These are phyloP conservation scores for Coemansia sp. DNA, from an alignment of 192 early-diverging fungal species.

Conservation along the genomic window DNA sequence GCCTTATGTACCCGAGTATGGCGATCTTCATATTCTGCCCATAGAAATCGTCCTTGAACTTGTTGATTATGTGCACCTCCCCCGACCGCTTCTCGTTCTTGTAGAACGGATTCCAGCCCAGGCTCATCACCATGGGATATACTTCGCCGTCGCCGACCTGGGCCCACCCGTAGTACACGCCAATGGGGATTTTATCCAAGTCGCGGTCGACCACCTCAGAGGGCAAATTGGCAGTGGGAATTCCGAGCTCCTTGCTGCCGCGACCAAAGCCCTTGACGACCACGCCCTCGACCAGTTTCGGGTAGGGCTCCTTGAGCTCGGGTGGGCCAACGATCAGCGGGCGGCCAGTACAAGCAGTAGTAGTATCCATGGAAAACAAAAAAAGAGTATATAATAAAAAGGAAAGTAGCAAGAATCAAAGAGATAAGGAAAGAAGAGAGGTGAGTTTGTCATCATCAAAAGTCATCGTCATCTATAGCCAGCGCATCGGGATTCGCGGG, in stretches of 20 bases:
- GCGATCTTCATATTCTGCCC: constrained; percentile 77
- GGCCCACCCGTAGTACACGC: constrained; percentile 97
- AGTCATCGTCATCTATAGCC: constrained; percentile 36
- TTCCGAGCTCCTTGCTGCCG: constrained; percentile 94
- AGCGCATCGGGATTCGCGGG: constrained; percentile 2
- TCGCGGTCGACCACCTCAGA: constrained; percentile 69
- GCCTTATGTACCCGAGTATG: constrained; percentile 85
- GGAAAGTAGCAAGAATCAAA: neutral
- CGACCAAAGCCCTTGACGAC: constrained; percentile 94
- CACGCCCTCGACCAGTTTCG: constrained; percentile 72
- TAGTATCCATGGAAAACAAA: neutral
- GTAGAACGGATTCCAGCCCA: constrained; percentile 99
- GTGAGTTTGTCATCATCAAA: constrained; percentile 1
- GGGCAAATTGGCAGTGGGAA: constrained; percentile 96
- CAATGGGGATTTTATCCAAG: constrained; percentile 67
- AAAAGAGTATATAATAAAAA: neutral
- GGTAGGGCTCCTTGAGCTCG: constrained; percentile 66
- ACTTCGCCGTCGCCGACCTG: constrained; percentile 58
- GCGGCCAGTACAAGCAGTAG: constrained; percentile 24
- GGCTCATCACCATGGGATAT: constrained; percentile 97
- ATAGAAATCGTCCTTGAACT: constrained; percentile 91
- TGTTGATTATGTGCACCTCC: constrained; percentile 95
- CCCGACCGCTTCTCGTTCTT: constrained; percentile 96
- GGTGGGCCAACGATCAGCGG: constrained; percentile 66
- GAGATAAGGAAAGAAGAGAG: neutral